phyloP scores from a whole-genome alignment of 1,139 yeast genomes.

The Maudiozyma humilis region DNA sequence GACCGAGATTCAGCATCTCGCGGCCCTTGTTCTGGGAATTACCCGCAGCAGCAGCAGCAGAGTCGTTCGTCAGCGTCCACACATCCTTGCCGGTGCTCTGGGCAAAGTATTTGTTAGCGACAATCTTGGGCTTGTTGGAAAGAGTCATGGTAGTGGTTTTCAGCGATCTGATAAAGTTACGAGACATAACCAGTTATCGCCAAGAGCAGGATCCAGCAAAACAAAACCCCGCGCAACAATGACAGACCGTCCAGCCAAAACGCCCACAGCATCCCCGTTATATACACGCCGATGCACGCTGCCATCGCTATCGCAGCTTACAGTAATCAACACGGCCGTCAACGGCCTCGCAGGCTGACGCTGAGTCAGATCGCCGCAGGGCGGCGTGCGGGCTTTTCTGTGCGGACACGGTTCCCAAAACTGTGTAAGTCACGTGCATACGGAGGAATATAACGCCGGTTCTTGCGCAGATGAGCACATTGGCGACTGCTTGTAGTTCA shows the following conservation, averaged over 20 bases:
- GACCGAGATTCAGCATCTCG: conserved; percentile 82
- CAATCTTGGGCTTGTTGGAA: conserved; percentile 14
- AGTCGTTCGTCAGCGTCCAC: conserved; percentile 90
- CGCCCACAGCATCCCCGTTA: too few relatives aligned
- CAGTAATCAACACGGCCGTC: too few relatives aligned
- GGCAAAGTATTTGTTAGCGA: conserved; percentile 53
- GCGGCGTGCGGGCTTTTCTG: too few relatives aligned
- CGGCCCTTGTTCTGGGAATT: conserved; percentile 47
- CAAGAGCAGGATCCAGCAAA: neutral
- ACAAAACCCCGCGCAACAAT: neutral
- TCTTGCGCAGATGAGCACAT: neutral
- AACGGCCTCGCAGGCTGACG: neutral
- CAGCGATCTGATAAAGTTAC: conserved; percentile 7
- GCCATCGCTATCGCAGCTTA: neutral
- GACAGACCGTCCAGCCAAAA: neutral
- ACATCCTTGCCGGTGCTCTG: conserved; percentile 60
- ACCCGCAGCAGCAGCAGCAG: conserved; percentile 75
- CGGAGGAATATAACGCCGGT: neutral
- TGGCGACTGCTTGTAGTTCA: too few relatives aligned
- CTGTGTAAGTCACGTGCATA: conserved; percentile 2
- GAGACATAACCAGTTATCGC: conserved; percentile 2
- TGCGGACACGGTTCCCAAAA: neutral
- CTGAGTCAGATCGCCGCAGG: neutral
- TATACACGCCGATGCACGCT: too few relatives aligned
- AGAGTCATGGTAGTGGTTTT: conserved; percentile 7